These are phyloP conservation scores for Arachis stenosperma DNA, from an alignment of 306 rosid species.

Conservation along the genomic window DNA sequence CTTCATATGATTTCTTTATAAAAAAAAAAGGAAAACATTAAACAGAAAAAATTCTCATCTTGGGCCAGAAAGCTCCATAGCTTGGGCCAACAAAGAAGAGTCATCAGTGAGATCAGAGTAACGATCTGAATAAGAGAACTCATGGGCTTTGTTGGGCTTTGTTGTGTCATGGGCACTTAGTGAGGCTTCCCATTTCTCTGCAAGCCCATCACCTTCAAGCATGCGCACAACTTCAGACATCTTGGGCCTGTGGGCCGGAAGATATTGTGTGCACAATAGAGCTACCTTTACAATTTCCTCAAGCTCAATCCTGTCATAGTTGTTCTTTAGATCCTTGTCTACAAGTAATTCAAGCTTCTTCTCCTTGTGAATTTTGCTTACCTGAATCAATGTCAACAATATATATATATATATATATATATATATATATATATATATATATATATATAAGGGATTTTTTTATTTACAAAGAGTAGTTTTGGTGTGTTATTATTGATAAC, in stretches of 20 bases:
- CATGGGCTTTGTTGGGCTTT: slow-evolving; percentile 65
- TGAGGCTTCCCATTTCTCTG: slow-evolving; percentile 92
- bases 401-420: not conserved
- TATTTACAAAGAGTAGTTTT: not conserved
- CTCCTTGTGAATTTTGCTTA: slow-evolving; percentile 77
- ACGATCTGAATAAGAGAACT: slow-evolving; percentile 73
- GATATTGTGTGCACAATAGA: slow-evolving; percentile 87
- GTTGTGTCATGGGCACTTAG: slow-evolving; percentile 60
- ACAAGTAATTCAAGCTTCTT: slow-evolving; percentile 81
- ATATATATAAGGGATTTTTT: not conserved
- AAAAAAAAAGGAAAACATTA: not conserved
- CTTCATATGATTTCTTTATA: slow-evolving; percentile 36
- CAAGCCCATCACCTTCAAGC: slow-evolving; percentile 98
- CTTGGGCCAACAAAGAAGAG: slow-evolving; percentile 79
- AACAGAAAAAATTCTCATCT: slow-evolving; percentile 49
- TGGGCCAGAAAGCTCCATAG: slow-evolving; percentile 98
- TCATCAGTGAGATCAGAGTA: slow-evolving; percentile 92
- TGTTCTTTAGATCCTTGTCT: slow-evolving; percentile 79
- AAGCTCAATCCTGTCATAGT: slow-evolving; percentile 78
- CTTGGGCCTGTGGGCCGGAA: slow-evolving; percentile 80
- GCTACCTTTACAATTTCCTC: slow-evolving; percentile 94
- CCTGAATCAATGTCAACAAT: slow-evolving; percentile 49
- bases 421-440: too few relatives aligned
- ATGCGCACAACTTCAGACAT: slow-evolving; percentile 92
- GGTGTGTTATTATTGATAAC: too few relatives aligned